Evolutionary conservation across 352 stramenopile species (phyloP), one percentile per base, ranked within the genome.

Genomic region (Peronospora tabacina): DNA sequence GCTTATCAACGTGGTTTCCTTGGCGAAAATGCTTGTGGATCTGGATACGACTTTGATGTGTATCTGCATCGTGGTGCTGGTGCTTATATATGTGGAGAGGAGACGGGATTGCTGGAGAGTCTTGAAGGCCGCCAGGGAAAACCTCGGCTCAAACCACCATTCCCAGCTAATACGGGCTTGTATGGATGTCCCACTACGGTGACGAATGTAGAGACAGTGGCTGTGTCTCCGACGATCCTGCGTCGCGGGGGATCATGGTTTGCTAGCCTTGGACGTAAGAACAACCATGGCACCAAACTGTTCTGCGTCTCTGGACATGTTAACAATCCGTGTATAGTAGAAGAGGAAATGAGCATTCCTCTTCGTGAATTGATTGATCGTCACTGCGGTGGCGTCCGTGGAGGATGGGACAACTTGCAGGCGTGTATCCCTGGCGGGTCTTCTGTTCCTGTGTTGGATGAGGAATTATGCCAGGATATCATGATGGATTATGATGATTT

Each of bases 401-500:
- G 96, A 51, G 97, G 97, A 52, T 99, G 97, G 97, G 86, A 98
- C 58, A 98, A 98, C 69, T 72, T 99, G 29, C 96, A 99, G 79
- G 95, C 96, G 22, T 96, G 96, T 65, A 99, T 99, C 66, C 96
- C 95, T 5, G 95, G 96, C 53, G 88, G 96, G 33, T 98, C 94
- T 13, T 98, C 94, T 16, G 95, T 98, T 9, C 95, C 94, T 11
- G 94, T 98, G 29, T 67, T 98, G 26, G 95, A 98, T 67, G 95
- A 90, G 66, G 79, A 87, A 53, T 57, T 88, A 45, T 92, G 80
- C 64, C 79, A 98, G 61, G 94, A 98, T 62, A 97, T 98, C 41
- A 86, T 99, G 58, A 99, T 99, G 96, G 97, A 99, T 70, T 99
- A 99, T 71, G 97, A 99, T 77, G 96, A 98, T 66, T 81, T 99